A percentile compares a stretch with the other conserved stretches of the same genome.
phyloP scores from a whole-genome alignment of 306 rosid genomes.

The Cicer judaicum region DNA sequence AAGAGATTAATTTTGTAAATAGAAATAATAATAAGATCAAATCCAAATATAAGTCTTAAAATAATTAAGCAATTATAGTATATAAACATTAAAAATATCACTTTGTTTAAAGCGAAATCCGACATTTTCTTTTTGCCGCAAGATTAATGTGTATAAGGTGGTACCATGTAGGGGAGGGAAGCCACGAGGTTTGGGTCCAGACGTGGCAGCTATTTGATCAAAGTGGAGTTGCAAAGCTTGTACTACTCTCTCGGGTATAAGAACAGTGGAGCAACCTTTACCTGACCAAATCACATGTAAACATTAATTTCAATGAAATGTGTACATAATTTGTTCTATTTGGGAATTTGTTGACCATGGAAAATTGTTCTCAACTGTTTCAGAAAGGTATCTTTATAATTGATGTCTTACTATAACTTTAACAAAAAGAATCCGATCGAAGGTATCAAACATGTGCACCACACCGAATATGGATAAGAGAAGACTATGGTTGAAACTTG shows the following conservation, averaged over 20 bases:
- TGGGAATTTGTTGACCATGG: too few species aligned
- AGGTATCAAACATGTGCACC: constrained; percentile 31
- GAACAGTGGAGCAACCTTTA: constrained; percentile 66
- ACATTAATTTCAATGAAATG: constrained; percentile 10
- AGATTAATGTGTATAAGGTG: background rate
- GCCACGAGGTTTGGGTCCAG: constrained; percentile 53
- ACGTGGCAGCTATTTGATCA: constrained; percentile 66
- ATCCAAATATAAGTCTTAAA: too few species aligned
- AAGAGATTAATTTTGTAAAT: too few species aligned
- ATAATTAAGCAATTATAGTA: background rate
- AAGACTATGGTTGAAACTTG: constrained; percentile 24
- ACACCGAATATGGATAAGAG: background rate
- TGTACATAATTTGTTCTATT: too few species aligned
- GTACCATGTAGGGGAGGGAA: constrained; percentile 64
- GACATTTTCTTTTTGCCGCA: background rate
- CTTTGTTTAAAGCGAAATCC: background rate
- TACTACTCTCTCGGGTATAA: constrained; percentile 88
- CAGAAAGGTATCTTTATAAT: background rate
- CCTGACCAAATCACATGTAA: constrained; percentile 43
- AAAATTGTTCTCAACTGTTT: constrained; percentile 1
- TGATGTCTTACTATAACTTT: background rate
- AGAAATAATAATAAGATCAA: too few species aligned
- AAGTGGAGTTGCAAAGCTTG: constrained; percentile 88
- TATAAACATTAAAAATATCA: background rate
- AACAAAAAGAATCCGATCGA: background rate